Evolutionary conservation across 805 yeast genomes (phyloP), one percentile per base, ranked within the genome.

Genomic region (Lipomyces spencermartinsiae): DNA sequence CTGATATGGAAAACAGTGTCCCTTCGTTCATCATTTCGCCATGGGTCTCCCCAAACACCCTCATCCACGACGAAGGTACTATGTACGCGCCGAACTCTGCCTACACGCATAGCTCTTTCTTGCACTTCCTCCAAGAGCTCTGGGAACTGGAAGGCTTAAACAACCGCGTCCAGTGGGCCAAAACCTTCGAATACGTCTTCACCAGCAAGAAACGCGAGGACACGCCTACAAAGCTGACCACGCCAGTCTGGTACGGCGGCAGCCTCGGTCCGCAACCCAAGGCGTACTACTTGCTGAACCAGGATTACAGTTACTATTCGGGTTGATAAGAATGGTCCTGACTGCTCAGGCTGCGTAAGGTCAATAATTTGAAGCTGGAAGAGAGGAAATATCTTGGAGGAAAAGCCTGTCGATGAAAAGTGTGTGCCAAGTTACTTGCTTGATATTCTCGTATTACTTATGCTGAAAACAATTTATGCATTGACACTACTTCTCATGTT

Each of bases 131-230:
- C 19, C 61, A 58, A 34, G 61, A 58, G 25, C 61, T 58, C 19
- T 58, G 43, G 43, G 61, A 58, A 58, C 61, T 58, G 16, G 61
- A 58, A 6, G 61, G 61, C 3, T 33, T 58, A n/a, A 58, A 58
- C 62, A 58, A 58, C 61, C 61, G 61, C 8, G 61, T 58, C 12
- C 61, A 58, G 61, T 58, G 61, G 61, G 61, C 61, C 19, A 58
- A 58, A 10, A 58, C 61, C 43, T 58, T 58, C 62, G 61, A 58
- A 9, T 39, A 58, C 12, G 54, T 58, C 2, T 58, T 58, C 3
- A 35, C 62, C 1, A 9, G 22, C 54, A 2, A 58, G 9, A 25
- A 25, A 62, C 43, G 56, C 54, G 35, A 16, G 10, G 25, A 58
- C 43, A 39, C 61, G 2, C 61, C 61, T 9, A 35, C 62, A 14